A percentile compares a stretch with the other conserved stretches of the same genome.
phyloP scores from a whole-genome alignment of 768 basidiomycete species.

The Collybia nuda region DNA sequence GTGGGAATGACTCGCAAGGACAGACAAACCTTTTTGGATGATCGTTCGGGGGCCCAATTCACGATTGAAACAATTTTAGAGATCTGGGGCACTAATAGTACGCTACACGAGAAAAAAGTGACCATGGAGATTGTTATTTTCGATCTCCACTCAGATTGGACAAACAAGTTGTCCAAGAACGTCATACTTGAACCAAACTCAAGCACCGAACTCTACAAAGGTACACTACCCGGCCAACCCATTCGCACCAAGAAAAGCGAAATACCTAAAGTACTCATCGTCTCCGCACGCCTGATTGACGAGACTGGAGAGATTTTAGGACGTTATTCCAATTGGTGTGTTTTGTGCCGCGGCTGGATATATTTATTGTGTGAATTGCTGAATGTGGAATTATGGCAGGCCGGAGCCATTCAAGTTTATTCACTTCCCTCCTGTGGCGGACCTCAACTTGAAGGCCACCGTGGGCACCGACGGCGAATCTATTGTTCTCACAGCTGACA shows the following conservation, averaged over 20 bases:
- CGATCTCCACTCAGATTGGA: conserved; percentile 65
- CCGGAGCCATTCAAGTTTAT: conserved; percentile 95
- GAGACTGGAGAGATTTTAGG: conserved; percentile 56
- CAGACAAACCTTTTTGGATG: conserved; percentile 51
- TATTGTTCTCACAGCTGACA: conserved; percentile 52
- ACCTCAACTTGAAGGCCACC: conserved; percentile 57
- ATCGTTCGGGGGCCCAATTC: conserved; percentile 66
- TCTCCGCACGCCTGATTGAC: conserved; percentile 68
- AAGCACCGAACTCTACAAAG: conserved; percentile 82
- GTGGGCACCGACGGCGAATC: conserved; percentile 55
- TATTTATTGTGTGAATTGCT: neutral
- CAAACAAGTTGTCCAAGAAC: conserved; percentile 45
- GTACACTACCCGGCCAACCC: conserved; percentile 73
- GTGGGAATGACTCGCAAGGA: conserved; percentile 87
- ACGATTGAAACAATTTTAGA: conserved; percentile 68
- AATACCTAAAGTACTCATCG: conserved; percentile 63
- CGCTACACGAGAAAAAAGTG: conserved; percentile 53
- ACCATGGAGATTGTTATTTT: conserved; percentile 66
- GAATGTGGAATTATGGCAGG: conserved; percentile 42
- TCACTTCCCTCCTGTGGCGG: conserved; percentile 64
- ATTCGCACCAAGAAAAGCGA: conserved; percentile 64
- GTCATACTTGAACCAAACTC: conserved; percentile 68
- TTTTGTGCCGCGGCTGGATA: conserved; percentile 12
- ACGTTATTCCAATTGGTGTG: conserved; percentile 76
- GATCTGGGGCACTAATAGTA: conserved; percentile 88